Base-by-base conservation (phyloP, 768 basidiomycete species). In the Botryobasidium botryosum region DNA sequence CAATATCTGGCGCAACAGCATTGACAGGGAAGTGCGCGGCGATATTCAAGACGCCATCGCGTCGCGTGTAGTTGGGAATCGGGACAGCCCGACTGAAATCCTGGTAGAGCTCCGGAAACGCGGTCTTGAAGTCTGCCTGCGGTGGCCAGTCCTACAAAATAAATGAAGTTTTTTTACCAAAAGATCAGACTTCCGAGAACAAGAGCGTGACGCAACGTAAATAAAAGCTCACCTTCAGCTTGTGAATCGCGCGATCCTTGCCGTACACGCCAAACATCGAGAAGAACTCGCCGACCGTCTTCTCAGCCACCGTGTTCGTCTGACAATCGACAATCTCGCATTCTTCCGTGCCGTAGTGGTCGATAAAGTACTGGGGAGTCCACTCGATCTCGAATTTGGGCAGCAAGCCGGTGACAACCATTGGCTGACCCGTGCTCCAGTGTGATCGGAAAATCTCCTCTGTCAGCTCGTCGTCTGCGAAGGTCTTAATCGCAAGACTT, bases 1-100 rank as follows among this genome's bases (percentile, higher is more conserved):
- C 77, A 10, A 88, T 68, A 56, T 88, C 88, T 15, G 85, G 85
- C 24, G 72, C 74, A 44, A 87, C 62, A 0, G 77, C 74, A 52
- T 85, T 85, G 10, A 64, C 61, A 1, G 87, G 87, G 56, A 88
- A 88, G 62, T 94, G 87, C 1, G 87, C 80, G 4, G 84, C 80
- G 25, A 97, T 69, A 51, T 97, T 96, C 44, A 79, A 66, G 2
- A 77, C 76, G 4, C 92, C 91, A 55, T 97, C 88, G 27, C 83
- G 74, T 41, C 88, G 68, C n/a, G 87, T 84, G 58, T 83, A 90
- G 57, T 79, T 79, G 1, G 87, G 87, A 0, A 88, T 78, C 0
- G 91, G 91, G 1, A 94, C 77, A 3, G 79, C 77, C 13, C 70
- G 61, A 50, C 70, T 75, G 57, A 92, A 94, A 56, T 94, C 91